A percentile compares a stretch with the other conserved stretches of the same genome.
Conservation (phyloP, 306 rosid genomes). For the Mucuna pruriens region DNA sequence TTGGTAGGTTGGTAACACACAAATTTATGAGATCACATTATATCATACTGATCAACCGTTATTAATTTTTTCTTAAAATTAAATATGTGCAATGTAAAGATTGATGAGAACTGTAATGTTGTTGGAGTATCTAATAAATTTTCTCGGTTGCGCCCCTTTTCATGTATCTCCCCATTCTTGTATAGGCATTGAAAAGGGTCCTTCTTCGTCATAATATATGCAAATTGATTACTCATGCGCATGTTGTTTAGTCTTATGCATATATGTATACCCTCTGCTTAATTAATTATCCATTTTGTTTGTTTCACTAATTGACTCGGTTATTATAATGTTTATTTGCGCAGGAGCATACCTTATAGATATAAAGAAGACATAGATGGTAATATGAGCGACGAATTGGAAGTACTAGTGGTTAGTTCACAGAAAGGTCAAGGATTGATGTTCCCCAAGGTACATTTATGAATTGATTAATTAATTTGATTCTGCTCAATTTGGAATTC, state of each 20-base stretch:
- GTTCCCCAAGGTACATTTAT: constrained; percentile 80
- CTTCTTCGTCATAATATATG: too few relatives aligned
- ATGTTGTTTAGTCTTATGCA: too few relatives aligned
- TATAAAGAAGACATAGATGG: constrained; percentile 59
- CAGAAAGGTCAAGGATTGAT: constrained; percentile 79
- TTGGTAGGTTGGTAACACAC: too few relatives aligned
- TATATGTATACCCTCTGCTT: too few relatives aligned
- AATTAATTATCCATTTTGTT: not conserved
- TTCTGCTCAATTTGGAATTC: not conserved
- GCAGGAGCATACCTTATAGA: constrained; percentile 96
- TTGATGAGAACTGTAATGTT: too few relatives aligned
- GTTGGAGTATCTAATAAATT: too few relatives aligned
- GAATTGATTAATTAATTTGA: not conserved
- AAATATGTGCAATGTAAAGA: too few relatives aligned
- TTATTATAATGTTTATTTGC: not conserved
- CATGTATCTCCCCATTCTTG: not conserved
- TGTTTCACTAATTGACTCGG: not conserved
- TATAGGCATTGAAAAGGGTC: not conserved
- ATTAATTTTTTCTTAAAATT: too few relatives aligned
- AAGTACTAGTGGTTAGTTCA: constrained; percentile 87
- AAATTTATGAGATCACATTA: too few relatives aligned
- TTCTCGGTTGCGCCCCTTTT: constrained; percentile 1
- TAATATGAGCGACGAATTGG: constrained; percentile 55
- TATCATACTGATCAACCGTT: too few relatives aligned
- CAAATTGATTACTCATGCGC: too few relatives aligned